Base-by-base conservation (phyloP, 306 rosid genomes). In the Quercus robur region DNA sequence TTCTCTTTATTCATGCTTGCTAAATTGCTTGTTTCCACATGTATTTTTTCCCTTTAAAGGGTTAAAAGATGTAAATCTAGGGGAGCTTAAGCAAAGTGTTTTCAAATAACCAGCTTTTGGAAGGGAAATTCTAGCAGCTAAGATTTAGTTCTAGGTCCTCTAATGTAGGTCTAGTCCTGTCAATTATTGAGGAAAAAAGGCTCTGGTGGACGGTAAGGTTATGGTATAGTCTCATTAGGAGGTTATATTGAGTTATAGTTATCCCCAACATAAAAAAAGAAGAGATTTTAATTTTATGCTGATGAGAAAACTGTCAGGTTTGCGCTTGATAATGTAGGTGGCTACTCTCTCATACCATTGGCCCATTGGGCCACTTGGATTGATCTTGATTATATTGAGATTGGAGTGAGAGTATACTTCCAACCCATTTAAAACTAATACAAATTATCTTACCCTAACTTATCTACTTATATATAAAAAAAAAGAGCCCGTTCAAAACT, bases 1-100 rank as follows among this genome's bases (percentile, higher is more conserved):
- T 49, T 28, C 68, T 70, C 71, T 55, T 66, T 13, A 49, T 63
- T 54, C 78, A 61, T 35, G 71, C 77, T 19, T 75, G 51, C 78
- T 70, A 17, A 31, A 41, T 25, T 33, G 81, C 49, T 57, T 18
- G 19, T 25, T 35, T 68, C n/a, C 17, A 19, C 17, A 35, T 68
- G 3, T n/a, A 6, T n/a, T 7, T 33, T 68, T 68, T 35, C 38
- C 72, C 52, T 67, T 31, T 67, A 68, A 61, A 68, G 5, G 2
- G 20, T 68, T n/a, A 35, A 68, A 30, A 5, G 19, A 3, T 63
- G 44, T 28, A 63, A 63, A 63, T 6, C 41, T 28, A 14, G 28
- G 7, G 33, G 30, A 61, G 67, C 67, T 25, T 63, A 63, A 63
- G 11, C 38, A 28, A 23, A 13, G 70, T 63, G 20, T 28, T 63